phyloP scores from a whole-genome alignment of 768 basidiomycete genomes.

The Filobasidium wieringae region DNA sequence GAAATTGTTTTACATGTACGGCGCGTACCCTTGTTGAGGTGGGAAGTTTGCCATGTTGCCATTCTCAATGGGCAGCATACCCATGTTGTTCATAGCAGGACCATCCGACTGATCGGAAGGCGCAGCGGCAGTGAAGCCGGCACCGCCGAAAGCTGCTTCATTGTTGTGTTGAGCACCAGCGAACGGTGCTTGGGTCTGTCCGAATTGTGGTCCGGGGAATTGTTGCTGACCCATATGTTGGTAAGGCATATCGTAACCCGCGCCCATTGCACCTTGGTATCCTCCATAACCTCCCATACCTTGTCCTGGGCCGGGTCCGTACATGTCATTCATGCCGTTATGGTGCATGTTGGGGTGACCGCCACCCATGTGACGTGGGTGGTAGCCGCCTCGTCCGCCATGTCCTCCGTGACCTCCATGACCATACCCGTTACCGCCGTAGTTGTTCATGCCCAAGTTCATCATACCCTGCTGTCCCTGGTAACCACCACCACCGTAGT shows the following conservation, averaged over 20 bases:
- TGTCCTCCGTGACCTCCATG: conserved; percentile 19
- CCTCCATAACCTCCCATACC: conserved; percentile 13
- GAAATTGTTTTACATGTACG: conserved; percentile 13
- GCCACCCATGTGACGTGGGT: conserved; percentile 35
- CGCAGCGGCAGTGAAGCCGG: conserved; percentile 1
- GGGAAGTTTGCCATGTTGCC: conserved; percentile 8
- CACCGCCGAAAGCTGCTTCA: not conserved
- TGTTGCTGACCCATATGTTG: conserved; percentile 12
- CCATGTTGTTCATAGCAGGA: conserved; percentile 3
- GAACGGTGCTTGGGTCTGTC: not conserved
- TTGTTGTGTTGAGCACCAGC: not conserved
- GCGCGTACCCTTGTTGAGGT: conserved; percentile 9
- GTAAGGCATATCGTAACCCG: conserved; percentile 9
- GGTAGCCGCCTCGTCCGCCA: conserved; percentile 14
- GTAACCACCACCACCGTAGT: conserved; percentile 14
- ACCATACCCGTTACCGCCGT: conserved; percentile 17
- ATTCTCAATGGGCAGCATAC: conserved; percentile 7
- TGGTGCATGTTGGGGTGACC: conserved; percentile 36
- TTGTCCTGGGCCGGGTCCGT: conserved; percentile 20
- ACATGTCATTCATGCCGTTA: conserved; percentile 39
- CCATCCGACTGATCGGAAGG: not conserved
- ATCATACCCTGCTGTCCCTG: conserved; percentile 17
- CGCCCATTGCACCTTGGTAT: conserved; percentile 14
- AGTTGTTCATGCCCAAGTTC: conserved; percentile 14
- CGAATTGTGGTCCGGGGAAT: conserved; percentile 1